Evolutionary conservation across 371 early-diverging fungal genomes (phyloP), one percentile per base, ranked within the genome.

Genomic region (Apophysomyces trapeziformis): DNA sequence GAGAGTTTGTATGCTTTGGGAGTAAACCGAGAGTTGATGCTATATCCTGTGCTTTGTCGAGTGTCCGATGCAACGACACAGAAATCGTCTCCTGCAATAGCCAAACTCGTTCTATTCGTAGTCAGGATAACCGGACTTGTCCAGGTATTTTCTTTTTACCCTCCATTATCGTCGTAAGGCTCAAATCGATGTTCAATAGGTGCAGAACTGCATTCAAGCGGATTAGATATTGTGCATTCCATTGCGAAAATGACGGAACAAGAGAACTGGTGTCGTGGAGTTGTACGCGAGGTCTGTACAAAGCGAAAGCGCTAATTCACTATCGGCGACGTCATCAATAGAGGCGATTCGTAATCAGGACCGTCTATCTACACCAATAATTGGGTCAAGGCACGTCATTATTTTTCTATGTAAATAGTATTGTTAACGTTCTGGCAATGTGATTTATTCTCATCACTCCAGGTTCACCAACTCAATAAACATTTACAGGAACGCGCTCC

Each of bases 11-110:
- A 96, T 41, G 95, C 92, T 79, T 99, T 99, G 37, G 99, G 96
- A 39, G 90, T 84, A 74, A 93, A 93, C 67, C 99, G 89, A 13
- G 96, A 87, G 84, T 99, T 96, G 83, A 99, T 99, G 67, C 73
- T 85, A 85, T 96, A 99, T 32, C 95, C 98, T 66, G 96, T 93
- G 73, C 94, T 94, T 81, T 97, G 97, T 64, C 99, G 91, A 14
- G 99, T 99, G 80, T 99, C 99, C 26, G 95, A 90, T 32, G 99
- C 99, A 38, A 99, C 85, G 13, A 99, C 79, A 72, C 94, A 92
- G 73, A 92, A 99, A 83, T 99, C 98, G 43, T 92, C 85, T 54
- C 99, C 98, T 45, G 95, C 95, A 77, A 99, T 92, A 56, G 95
- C 95, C 60, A 99, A 74, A 67, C 94, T 85, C 8, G 99, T 98